Base-by-base conservation (phyloP, 225 moss, liverwort and hornwort genomes). In the Rhytidiadelphus loreus region DNA sequence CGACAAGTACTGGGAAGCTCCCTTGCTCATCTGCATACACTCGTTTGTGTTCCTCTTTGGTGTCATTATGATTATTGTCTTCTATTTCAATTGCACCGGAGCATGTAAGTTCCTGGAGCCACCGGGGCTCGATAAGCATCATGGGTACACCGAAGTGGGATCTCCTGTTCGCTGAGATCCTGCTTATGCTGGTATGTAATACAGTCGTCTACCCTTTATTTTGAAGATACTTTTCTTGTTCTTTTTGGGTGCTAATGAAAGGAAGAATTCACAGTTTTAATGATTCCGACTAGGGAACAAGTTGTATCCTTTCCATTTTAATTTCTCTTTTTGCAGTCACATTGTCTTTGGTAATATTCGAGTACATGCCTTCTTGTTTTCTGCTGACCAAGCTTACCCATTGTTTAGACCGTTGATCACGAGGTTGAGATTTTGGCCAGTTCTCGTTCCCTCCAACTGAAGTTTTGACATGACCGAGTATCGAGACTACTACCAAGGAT, bases 41-140 rank as follows among this genome's bases (percentile, higher is more conserved):
- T 95, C 98, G 23, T 96, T 98, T 48, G 90, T 97, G 88, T 96
- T 95, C 69, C 92, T 95, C 55, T 95, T 96, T 30, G 98, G 90
- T 63, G 77, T 88, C 48, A 87, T 90, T 15, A 89, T 85, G 92
- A 86, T 88, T n/a, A 74, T 79, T 86, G 86, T 80, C 79, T 86
- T 88, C 73, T 80, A 88, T 73, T 86, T 80, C 19, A 78, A 79
- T 20, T 77, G 89, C n/a, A n/a, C n/a, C n/a, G n/a, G n/a, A n/a
- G n/a, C n/a, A n/a, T n/a, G n/a, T 82, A 89, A 87, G 56, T 81
- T 84, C 52, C 74, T 84, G 48, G 73, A 91, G 65, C 68, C 80
- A 57, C 24, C 5, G 62, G 43, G 30, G 20, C 80, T 74, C 68
- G 75, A 56, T 37, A 85, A 88, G 58, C 79, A 82, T 75, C 78